Conservation (phyloP, 202 grass and related monocot genomes). For the Eragrostis tef region DNA sequence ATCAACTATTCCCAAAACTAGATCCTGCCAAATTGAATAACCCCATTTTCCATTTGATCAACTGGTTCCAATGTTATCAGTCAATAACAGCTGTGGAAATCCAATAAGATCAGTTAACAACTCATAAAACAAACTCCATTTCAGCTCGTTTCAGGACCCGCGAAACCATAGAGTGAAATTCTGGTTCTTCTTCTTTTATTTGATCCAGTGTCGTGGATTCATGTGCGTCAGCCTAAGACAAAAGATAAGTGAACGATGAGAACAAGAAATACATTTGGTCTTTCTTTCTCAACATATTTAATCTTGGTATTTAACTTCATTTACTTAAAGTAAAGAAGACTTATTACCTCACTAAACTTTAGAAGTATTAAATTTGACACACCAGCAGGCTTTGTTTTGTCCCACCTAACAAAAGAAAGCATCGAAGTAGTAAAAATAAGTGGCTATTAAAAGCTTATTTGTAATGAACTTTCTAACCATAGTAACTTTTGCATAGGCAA, state of each 20-base stretch:
- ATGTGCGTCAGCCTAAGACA: conserved; percentile 62
- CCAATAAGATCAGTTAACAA: not conserved
- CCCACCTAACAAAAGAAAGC: conserved; percentile 69
- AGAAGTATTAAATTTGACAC: conserved; percentile 88
- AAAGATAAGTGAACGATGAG: conserved; percentile 30
- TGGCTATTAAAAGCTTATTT: not conserved
- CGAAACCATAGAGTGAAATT: conserved; percentile 71
- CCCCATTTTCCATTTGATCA: not conserved
- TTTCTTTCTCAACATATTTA: conserved; percentile 10
- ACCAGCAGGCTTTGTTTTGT: conserved; percentile 77
- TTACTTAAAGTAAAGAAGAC: not conserved
- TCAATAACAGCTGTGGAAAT: not conserved
- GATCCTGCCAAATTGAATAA: not conserved
- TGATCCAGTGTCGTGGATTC: conserved; percentile 72
- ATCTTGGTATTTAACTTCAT: not conserved
- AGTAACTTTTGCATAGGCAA: not conserved
- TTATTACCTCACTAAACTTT: conserved; percentile 85
- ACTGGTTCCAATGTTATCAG: not conserved
- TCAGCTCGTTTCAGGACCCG: conserved; percentile 64
- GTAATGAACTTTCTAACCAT: not conserved
- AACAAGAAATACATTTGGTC: not conserved
- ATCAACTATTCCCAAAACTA: not conserved
- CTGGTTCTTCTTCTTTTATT: conserved; percentile 72
- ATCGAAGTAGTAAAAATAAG: conserved; percentile 7
- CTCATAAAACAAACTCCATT: conserved; percentile 66